phyloP scores from a whole-genome alignment of 1,139 yeast genomes.

The Pneumocystis sp. region DNA sequence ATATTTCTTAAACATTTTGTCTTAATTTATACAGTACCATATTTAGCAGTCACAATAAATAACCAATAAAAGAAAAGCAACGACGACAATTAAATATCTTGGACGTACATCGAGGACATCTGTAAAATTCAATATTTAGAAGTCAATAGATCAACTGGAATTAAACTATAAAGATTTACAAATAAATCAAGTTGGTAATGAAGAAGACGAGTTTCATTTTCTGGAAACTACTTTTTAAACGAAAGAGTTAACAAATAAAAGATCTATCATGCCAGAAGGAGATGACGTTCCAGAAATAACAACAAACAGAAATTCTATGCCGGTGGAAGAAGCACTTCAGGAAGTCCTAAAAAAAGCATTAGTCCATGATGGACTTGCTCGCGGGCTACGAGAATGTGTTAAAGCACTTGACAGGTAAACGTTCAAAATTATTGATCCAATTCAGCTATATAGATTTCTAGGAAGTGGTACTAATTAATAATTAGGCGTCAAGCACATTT shows the following conservation, averaged over 20 bases:
- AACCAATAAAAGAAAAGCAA: not conserved
- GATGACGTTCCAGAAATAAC: constrained; percentile 74
- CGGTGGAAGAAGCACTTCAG: constrained; percentile 97
- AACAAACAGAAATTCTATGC: constrained; percentile 66
- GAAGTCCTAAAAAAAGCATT: constrained; percentile 96
- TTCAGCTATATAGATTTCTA: not conserved
- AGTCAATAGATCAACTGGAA: not conserved
- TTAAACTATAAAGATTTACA: not conserved
- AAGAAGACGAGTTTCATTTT: not conserved
- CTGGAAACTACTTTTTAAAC: not conserved
- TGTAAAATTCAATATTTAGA: not conserved
- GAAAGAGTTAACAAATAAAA: not conserved
- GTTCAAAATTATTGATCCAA: not conserved
- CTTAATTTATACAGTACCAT: not conserved
- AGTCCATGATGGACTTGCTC: constrained; percentile 98
- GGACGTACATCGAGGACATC: not conserved
- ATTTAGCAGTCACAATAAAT: not conserved
- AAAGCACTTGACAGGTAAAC: constrained; percentile 77
- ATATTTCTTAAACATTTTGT: not conserved
- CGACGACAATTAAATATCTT: not conserved
- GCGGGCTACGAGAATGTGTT: constrained; percentile 99
- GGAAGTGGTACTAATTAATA: not conserved
- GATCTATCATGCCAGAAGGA: constrained; percentile 32
- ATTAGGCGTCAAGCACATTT: constrained; percentile 78
- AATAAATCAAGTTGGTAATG: not conserved